A percentile compares a stretch with the other conserved stretches of the same genome.
Conservation (phyloP, 306 rosid species). For the Fragaria ananassa region DNA sequence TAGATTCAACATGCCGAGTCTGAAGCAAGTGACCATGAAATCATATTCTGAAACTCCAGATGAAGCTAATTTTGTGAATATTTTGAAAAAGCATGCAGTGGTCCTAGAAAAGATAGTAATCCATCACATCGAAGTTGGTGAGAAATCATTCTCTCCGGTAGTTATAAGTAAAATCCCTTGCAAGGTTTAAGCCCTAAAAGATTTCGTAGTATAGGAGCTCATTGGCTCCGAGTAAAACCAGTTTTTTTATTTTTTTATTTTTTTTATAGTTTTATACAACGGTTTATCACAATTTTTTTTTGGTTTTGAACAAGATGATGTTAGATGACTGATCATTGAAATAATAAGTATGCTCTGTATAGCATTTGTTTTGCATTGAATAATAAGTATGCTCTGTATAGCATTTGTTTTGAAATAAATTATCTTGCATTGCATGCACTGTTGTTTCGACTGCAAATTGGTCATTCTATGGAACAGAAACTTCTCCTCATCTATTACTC, state of each 20-base stretch:
- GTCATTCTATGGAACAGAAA: not conserved
- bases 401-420: not conserved
- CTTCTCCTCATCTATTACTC: not conserved
- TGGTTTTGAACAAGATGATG: not conserved
- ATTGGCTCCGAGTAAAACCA: not conserved
- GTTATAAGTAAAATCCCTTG: not conserved
- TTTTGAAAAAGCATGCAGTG: not conserved
- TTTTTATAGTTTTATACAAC: not conserved
- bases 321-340: not conserved
- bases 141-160: not conserved
- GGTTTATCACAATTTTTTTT: not conserved
- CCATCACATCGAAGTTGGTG: not conserved
- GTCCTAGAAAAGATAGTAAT: slow-evolving; percentile 15
- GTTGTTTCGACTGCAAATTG: not conserved
- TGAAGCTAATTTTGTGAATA: not conserved
- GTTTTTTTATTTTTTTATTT: not conserved
- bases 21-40: slow-evolving; percentile 12
- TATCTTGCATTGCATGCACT: not conserved
- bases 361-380: too few species aligned
- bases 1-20: slow-evolving; percentile 14
- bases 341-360: not conserved
- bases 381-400: too few species aligned
- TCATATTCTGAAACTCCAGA: slow-evolving; percentile 2
- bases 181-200: not conserved
- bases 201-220: not conserved